A percentile compares a stretch with the other conserved stretches of the same genome.
Conservation (phyloP, 805 yeast species). For the Vanderwaltozyma tropicalis region DNA sequence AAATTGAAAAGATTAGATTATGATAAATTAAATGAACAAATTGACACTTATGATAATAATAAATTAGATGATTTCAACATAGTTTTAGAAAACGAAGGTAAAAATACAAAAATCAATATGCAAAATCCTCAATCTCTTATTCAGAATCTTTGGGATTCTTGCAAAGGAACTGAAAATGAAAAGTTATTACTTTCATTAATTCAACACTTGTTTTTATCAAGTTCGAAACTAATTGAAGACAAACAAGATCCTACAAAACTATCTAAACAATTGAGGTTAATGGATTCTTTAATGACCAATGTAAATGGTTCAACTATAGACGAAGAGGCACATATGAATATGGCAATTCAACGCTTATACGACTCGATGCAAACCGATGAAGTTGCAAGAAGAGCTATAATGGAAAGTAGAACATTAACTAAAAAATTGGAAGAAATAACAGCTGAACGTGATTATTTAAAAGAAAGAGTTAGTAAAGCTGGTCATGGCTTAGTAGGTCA, state of each 20-base stretch:
- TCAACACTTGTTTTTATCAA: slow-evolving; percentile 27
- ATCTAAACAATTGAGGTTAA: slow-evolving; percentile 35
- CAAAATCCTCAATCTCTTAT: slow-evolving; percentile 60
- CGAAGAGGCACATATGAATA: slow-evolving; percentile 59
- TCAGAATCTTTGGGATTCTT: slow-evolving; percentile 36
- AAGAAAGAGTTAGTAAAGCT: slow-evolving; percentile 59
- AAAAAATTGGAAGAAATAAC: slow-evolving; percentile 37
- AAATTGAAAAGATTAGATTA: slow-evolving; percentile 47
- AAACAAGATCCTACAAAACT: slow-evolving; percentile 21
- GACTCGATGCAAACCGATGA: slow-evolving; percentile 82
- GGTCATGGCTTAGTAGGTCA: slow-evolving; percentile 71
- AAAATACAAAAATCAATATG: slow-evolving; percentile 33
- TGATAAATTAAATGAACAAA: slow-evolving; percentile 55
- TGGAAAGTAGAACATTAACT: slow-evolving; percentile 48
- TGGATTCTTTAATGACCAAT: slow-evolving; percentile 64
- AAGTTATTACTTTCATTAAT: slow-evolving; percentile 37
- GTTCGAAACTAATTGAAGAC: slow-evolving; percentile 18
- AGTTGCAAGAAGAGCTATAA: slow-evolving; percentile 65
- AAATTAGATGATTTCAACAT: slow-evolving; percentile 28
- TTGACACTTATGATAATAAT: slow-evolving; percentile 47
- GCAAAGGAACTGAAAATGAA: slow-evolving; percentile 49
- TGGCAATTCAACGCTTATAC: slow-evolving; percentile 68
- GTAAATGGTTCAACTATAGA: slow-evolving; percentile 42
- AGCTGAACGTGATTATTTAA: slow-evolving; percentile 55
- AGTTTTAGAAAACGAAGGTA: slow-evolving; percentile 14